These are phyloP conservation scores for Ceratocystiopsis minuta DNA, from an alignment of 2,329 filamentous ascomycete species.

Conservation along the genomic window DNA sequence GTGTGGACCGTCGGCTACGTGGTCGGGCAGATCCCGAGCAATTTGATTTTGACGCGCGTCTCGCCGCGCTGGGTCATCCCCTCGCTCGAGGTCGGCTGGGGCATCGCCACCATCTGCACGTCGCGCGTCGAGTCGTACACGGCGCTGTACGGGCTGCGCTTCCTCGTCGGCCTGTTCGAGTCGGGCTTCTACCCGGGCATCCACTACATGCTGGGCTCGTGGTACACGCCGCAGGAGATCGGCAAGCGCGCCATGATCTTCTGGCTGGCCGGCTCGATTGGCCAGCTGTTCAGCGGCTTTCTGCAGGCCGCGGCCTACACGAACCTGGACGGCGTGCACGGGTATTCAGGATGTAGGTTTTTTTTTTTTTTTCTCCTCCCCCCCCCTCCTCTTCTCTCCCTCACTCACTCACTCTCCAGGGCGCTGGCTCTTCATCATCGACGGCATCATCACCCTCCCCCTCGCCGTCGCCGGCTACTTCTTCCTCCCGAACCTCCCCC, in stretches of 20 bases:
- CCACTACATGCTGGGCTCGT: constrained; percentile 28
- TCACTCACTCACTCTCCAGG: constrained; percentile 12
- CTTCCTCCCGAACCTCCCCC: constrained; percentile 30
- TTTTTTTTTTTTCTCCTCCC: constrained; percentile 10
- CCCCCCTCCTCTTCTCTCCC: background rate
- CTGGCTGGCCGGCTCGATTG: constrained; percentile 38
- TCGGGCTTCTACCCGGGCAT: constrained; percentile 35
- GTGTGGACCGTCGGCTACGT: constrained; percentile 16
- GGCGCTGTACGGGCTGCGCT: constrained; percentile 27
- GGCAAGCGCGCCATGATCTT: constrained; percentile 47
- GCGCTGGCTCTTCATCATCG: constrained; percentile 32
- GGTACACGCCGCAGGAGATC: constrained; percentile 43
- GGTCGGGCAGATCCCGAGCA: constrained; percentile 13
- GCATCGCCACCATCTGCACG: constrained; percentile 10
- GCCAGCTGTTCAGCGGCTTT: constrained; percentile 15
- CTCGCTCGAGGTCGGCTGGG: constrained; percentile 16
- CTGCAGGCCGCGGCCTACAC: constrained; percentile 32
- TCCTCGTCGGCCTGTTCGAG: constrained; percentile 36
- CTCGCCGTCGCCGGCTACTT: constrained; percentile 32
- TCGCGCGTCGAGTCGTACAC: constrained; percentile 11
- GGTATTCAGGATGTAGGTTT: constrained; percentile 32
- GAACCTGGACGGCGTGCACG: constrained; percentile 29
- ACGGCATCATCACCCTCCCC: constrained; percentile 19
- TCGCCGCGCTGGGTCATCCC: constrained; percentile 16
- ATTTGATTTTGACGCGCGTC: constrained; percentile 10